Evolutionary conservation across 208 protist species (phyloP), one percentile per base, ranked within the genome.

Genomic region (Kentomonas sorsogonicus): DNA sequence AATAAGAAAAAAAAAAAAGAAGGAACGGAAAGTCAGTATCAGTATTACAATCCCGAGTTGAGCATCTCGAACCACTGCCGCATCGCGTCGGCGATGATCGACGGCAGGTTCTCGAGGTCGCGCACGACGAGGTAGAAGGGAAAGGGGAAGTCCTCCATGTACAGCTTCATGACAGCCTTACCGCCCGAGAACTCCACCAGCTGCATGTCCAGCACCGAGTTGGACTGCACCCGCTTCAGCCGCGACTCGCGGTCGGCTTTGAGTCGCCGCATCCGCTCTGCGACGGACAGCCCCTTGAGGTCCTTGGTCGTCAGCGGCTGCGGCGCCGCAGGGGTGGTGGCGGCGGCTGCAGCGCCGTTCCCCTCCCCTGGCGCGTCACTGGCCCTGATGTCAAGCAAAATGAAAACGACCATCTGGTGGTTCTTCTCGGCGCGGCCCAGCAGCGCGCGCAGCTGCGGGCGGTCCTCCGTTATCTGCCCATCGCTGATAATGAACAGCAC

Each of bases 141-240:
- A 63, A 99, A 99, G 33, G 99, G 99, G 70, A 99, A 99, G 41
- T 92, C 86, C 53, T 99, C 96, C 80, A 99, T 96, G 82, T 99
- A 99, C 0, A 82, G 72, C 5, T 72, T 86, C 10, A 90, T 80
- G 47, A 93, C 74, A 9, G 98, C 78, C 43, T 91, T 87, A 11
- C 84, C 81, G 33, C 62, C 69, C 29, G 57, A 71, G 52, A 95
- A 96, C 61, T 93, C 83, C 25, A 97, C 83, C 34, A 89, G 72
- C 57, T 96, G 85, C 89, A 95, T 95, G 60, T 97, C 89, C 7
- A 97, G 58, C 25, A 95, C 68, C 4, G 86, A 93, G 55, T 86
- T 89, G 22, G 81, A 86, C 77, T 96, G 77, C 26, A 89, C 88
- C 10, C 83, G 74, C 53, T 87, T 83, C 43, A 95, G 67, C 13